Conservation (phyloP, 108 stramenopile species). For the Nitzschia sp. region DNA sequence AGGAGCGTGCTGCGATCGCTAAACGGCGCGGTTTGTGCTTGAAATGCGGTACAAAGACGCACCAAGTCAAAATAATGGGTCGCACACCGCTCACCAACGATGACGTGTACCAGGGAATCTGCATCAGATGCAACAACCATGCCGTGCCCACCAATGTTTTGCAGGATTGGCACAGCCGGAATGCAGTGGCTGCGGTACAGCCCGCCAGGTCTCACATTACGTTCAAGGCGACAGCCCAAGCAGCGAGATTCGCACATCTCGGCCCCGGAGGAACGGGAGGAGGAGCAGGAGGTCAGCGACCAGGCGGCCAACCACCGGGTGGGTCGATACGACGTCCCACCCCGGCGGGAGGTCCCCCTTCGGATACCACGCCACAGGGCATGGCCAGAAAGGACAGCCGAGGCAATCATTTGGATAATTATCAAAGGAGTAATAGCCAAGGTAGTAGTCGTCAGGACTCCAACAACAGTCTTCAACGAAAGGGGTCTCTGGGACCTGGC, state of each 20-base stretch:
- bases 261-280: neutral
- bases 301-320: neutral
- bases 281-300: neutral
- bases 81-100: conserved; percentile 28
- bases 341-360: neutral
- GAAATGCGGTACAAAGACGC: conserved; percentile 42
- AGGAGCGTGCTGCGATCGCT: conserved; percentile 36
- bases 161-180: conserved; percentile 20
- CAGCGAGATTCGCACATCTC: neutral
- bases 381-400: neutral
- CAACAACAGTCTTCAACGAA: neutral
- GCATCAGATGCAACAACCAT: conserved; percentile 33
- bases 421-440: neutral
- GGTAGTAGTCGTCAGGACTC: neutral
- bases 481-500: neutral
- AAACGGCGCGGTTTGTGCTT: conserved; percentile 32
- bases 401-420: neutral
- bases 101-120: conserved; percentile 37
- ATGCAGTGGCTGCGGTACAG: neutral
- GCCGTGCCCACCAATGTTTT: conserved; percentile 22
- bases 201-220: neutral
- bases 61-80: conserved; percentile 18
- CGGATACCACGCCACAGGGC: neutral
- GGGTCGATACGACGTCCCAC: neutral
- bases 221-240: conserved; percentile 5